Base-by-base conservation (phyloP, 176 grass and related monocot species). In the Dactylis glomerata region DNA sequence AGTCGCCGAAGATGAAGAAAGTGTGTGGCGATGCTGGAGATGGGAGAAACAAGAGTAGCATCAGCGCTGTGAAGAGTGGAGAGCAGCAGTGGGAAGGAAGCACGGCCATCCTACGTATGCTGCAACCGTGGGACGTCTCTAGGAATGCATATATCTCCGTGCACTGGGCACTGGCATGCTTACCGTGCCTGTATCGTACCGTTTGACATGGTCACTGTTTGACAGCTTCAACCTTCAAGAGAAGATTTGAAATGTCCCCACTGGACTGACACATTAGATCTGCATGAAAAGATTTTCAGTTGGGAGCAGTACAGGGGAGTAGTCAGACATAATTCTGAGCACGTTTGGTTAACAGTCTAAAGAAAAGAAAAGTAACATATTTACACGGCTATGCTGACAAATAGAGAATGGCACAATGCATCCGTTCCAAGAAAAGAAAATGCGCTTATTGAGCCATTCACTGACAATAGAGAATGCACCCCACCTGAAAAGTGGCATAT, bases 1-100 rank as follows among this genome's bases (percentile, higher is more conserved):
- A 98, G 83, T 98, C 96, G n/a, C 96, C 96, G 71, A 95, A 92
- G 79, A 98, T 87, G 82, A 98, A 94, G 65, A 89, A 87, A 28
- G 87, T 56, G 9, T 86, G 83, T 70, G 77, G 55, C 45, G 73
- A 59, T 72, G 91, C 82, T 27, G 86, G 67, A 65, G 57, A 87
- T 17, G 85, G 47, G 49, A 58, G 52, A 33, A 76, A 37, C 84
- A 83, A 10, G 59, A 98, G 37, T 74, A 98, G 31, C 77, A 92
- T 62, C 26, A 66, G 6, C 47, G 68, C 15, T 16, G 87, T 19
- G 36, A 76, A 56, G 24, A 86, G 36, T 55, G 73, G 83, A 44
- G 76, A 62, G 37, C 50, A 76, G 24, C 4, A 83, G 68, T 24
- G 61, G 5, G 31, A 4, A 85, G 75, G 56, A 36, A 87, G 54